A percentile compares a stretch with the other conserved stretches of the same genome.
Evolutionary conservation across 495 filamentous ascomycete species (phyloP).

Genomic region (Penicillium canariense): DNA sequence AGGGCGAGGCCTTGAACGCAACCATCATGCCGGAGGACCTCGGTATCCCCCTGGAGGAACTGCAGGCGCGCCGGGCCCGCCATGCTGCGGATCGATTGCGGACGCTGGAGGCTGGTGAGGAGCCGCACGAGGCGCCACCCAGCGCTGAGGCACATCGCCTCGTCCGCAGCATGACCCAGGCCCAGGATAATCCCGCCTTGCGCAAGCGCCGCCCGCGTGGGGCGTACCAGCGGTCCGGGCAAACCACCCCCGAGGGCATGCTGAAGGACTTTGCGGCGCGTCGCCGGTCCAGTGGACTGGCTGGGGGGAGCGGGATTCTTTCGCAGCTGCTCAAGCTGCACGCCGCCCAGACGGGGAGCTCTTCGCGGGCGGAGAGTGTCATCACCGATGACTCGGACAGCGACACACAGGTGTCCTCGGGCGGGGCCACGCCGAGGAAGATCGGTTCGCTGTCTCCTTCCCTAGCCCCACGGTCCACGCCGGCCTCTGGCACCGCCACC

Average conservation of each 20-base stretch:
- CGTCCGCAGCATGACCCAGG: slow-evolving; percentile 40
- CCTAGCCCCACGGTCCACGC: slow-evolving; percentile 13
- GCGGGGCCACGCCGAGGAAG: slow-evolving; percentile 35
- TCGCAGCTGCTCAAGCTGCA: slow-evolving; percentile 42
- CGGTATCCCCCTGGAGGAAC: slow-evolving; percentile 24
- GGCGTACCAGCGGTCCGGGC: slow-evolving; percentile 40
- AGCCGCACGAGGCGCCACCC: slow-evolving; percentile 23
- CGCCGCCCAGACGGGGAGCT: slow-evolving; percentile 24
- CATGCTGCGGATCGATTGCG: slow-evolving; percentile 22
- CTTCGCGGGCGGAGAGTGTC: slow-evolving; percentile 32
- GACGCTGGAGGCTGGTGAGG: slow-evolving; percentile 20
- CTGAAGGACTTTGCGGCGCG: slow-evolving; percentile 31
- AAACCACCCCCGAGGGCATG: slow-evolving; percentile 37
- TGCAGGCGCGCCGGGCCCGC: slow-evolving; percentile 20
- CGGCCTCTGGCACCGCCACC: slow-evolving; percentile 52
- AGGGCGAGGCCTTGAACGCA: slow-evolving; percentile 36
- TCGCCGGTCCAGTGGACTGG: slow-evolving; percentile 23
- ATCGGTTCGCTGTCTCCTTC: slow-evolving; percentile 23
- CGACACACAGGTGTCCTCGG: slow-evolving; percentile 38
- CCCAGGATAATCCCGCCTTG: slow-evolving; percentile 18
- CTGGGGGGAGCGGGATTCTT: slow-evolving; percentile 39
- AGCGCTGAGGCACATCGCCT: slow-evolving; percentile 45
- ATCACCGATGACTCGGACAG: slow-evolving; percentile 44
- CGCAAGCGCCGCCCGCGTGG: slow-evolving; percentile 34
- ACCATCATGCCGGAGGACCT: slow-evolving; percentile 37